These are phyloP conservation scores for Lathyrus sativus DNA, from an alignment of 306 rosid genomes.

Conservation along the genomic window DNA sequence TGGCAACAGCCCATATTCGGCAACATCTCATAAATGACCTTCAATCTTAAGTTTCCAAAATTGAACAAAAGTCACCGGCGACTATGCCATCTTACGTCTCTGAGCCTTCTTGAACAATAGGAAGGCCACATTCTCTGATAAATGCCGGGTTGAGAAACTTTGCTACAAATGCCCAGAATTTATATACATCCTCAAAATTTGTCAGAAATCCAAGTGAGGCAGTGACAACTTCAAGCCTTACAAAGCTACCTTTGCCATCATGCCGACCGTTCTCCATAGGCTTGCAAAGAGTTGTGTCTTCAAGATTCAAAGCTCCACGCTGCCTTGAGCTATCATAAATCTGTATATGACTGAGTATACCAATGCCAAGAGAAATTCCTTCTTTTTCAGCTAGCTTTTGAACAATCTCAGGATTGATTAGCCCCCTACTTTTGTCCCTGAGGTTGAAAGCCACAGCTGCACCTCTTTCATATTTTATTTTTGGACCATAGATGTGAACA, in stretches of 20 bases:
- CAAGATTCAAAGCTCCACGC: slow-evolving; percentile 50
- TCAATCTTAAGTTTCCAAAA: slow-evolving; percentile 41
- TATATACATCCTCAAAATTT: slow-evolving; percentile 92
- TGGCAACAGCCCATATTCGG: slow-evolving; percentile 14
- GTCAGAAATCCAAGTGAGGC: slow-evolving; percentile 86
- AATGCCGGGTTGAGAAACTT: slow-evolving; percentile 83
- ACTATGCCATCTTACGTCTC: slow-evolving; percentile 50
- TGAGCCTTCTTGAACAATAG: slow-evolving; percentile 75
- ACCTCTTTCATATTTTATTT: slow-evolving; percentile 93
- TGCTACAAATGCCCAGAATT: slow-evolving; percentile 88
- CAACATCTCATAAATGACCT: slow-evolving; percentile 31
- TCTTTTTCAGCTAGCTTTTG: slow-evolving; percentile 92
- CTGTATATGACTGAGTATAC: slow-evolving; percentile 82
- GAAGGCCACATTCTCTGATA: slow-evolving; percentile 63
- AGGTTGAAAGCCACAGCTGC: slow-evolving; percentile 95
- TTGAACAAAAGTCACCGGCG: slow-evolving; percentile 17
- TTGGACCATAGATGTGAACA: slow-evolving; percentile 88
- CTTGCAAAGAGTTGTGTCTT: slow-evolving; percentile 71
- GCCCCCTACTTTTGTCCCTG: slow-evolving; percentile 64
- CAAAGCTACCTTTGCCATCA: slow-evolving; percentile 61
- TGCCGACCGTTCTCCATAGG: slow-evolving; percentile 76
- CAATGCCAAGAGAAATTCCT: slow-evolving; percentile 86
- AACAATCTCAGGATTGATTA: slow-evolving; percentile 85
- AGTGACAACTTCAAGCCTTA: slow-evolving; percentile 84
- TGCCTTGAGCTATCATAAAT: slow-evolving; percentile 63